Evolutionary conservation across 805 yeast genomes (phyloP).

Genomic region (Saturnispora quitensis): DNA sequence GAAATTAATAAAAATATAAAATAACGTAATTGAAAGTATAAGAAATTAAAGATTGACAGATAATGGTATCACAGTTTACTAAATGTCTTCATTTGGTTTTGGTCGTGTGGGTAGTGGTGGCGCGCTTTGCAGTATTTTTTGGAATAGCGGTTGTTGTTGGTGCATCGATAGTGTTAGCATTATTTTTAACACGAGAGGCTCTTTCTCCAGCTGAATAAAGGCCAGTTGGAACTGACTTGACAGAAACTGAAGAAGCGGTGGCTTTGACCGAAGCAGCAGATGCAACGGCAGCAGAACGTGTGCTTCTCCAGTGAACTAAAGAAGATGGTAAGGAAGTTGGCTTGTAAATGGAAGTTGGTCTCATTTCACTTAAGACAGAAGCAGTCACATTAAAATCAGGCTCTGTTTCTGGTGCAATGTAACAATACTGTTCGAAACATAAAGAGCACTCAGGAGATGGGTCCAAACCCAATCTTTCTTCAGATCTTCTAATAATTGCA

Average conservation of each 20-base stretch:
- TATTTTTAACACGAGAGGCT: constrained; percentile 3
- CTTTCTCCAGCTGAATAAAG: not conserved
- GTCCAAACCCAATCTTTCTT: constrained; percentile 53
- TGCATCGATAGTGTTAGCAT: constrained; percentile 2
- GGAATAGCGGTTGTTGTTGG: not conserved
- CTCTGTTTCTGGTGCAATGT: constrained; percentile 9
- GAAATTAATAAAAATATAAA: not conserved
- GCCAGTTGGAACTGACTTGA: constrained; percentile 5
- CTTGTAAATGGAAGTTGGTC: constrained; percentile 13
- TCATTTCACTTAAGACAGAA: constrained; percentile 6
- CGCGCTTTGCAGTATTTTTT: not conserved
- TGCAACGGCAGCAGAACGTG: constrained; percentile 4
- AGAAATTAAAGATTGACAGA: not conserved
- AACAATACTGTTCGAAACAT: constrained; percentile 68
- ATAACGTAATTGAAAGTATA: not conserved
- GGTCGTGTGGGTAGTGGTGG: not conserved
- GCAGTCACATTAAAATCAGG: constrained; percentile 2
- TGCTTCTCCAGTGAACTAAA: constrained; percentile 7
- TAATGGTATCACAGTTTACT: constrained; percentile 1
- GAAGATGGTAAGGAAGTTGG: constrained; percentile 12
- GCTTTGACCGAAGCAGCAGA: constrained; percentile 3
- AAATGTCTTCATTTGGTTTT: not conserved
- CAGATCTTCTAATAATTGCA: constrained; percentile 69
- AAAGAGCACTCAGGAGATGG: constrained; percentile 42
- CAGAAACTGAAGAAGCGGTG: constrained; percentile 4